These are phyloP conservation scores for Papiliotrema laurentii DNA, from an alignment of 1,284 basidiomycete genomes.

Conservation along the genomic window DNA sequence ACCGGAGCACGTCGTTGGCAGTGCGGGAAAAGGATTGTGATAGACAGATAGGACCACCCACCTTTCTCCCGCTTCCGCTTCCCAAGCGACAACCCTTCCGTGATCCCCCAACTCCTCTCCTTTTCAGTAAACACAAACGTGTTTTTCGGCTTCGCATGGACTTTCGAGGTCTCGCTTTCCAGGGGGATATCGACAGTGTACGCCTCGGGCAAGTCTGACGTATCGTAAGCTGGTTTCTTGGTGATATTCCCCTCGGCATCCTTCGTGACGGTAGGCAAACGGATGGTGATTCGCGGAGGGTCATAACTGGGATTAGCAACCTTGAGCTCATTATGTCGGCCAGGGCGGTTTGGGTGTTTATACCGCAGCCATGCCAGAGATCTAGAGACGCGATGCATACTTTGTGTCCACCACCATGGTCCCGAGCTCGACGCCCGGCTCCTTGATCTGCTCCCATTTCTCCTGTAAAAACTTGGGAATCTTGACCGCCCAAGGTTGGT, in stretches of 20 bases:
- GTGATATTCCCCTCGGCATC: neutral
- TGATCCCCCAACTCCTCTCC: slow-evolving; percentile 8
- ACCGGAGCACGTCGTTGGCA: too few relatives aligned
- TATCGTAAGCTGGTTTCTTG: slow-evolving; percentile 5
- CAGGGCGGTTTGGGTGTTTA: too few relatives aligned
- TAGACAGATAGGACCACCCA: slow-evolving; percentile 21
- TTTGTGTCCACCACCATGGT: slow-evolving; percentile 49
- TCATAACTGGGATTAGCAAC: too few relatives aligned
- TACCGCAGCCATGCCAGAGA: too few relatives aligned
- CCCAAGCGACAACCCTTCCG: slow-evolving; percentile 6
- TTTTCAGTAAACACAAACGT: slow-evolving; percentile 40
- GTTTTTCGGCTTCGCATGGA: slow-evolving; percentile 25
- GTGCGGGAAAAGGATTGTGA: too few relatives aligned
- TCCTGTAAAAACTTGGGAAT: slow-evolving; percentile 53
- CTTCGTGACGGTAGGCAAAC: slow-evolving; percentile 10
- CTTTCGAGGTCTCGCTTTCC: slow-evolving; percentile 7
- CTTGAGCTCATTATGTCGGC: too few relatives aligned
- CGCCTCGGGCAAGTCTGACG: slow-evolving; percentile 28
- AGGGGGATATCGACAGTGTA: slow-evolving; percentile 34
- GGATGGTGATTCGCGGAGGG: slow-evolving; percentile 21
- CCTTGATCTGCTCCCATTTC: slow-evolving; percentile 50
- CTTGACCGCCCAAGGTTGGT: slow-evolving; percentile 43
- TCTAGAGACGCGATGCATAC: too few relatives aligned
- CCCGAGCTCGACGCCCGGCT: slow-evolving; percentile 50
- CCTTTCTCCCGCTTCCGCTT: slow-evolving; percentile 37